A percentile compares a stretch with the other conserved stretches of the same genome.
Evolutionary conservation across 345 rosid species (phyloP).

Genomic region (Raphanus raphanistrum): DNA sequence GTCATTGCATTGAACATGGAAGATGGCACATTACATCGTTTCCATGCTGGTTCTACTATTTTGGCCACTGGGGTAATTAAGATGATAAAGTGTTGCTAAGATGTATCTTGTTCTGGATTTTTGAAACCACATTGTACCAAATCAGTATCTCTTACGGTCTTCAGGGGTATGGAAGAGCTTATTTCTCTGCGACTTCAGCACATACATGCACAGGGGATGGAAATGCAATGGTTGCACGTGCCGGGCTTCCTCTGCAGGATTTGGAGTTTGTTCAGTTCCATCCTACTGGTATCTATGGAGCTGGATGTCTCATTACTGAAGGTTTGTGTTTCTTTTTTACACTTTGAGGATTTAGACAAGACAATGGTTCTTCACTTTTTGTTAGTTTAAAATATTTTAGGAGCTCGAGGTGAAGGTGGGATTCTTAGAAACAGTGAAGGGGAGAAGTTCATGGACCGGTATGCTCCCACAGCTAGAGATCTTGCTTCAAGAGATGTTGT

Average conservation of each 20-base stretch:
- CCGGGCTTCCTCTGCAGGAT: constrained; percentile 82
- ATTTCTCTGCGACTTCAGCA: constrained; percentile 96
- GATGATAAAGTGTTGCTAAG: neutral
- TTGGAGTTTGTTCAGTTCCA: constrained; percentile 97
- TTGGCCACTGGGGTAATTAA: constrained; percentile 90
- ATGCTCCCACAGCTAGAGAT: constrained; percentile 99
- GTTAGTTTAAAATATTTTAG: constrained; percentile 38
- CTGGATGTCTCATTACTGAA: constrained; percentile 94
- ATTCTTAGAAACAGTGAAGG: constrained; percentile 93
- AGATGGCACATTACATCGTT: constrained; percentile 92
- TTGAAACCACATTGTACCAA: neutral
- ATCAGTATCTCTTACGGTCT: neutral
- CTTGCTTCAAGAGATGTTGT: constrained; percentile 99
- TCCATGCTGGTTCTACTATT: constrained; percentile 72
- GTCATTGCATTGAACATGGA: constrained; percentile 93
- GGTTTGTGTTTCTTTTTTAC: constrained; percentile 44
- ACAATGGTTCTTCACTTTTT: neutral
- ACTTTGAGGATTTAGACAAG: neutral
- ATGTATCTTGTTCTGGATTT: neutral
- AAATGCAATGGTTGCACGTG: constrained; percentile 93
- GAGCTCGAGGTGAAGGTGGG: constrained; percentile 99
- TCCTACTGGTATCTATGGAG: constrained; percentile 96
- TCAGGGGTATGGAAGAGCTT: constrained; percentile 94
- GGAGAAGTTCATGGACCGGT: constrained; percentile 94
- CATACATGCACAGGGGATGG: constrained; percentile 99